Base-by-base conservation (phyloP, 768 basidiomycete species). In the Trichaptum fuscoviolaceum region DNA sequence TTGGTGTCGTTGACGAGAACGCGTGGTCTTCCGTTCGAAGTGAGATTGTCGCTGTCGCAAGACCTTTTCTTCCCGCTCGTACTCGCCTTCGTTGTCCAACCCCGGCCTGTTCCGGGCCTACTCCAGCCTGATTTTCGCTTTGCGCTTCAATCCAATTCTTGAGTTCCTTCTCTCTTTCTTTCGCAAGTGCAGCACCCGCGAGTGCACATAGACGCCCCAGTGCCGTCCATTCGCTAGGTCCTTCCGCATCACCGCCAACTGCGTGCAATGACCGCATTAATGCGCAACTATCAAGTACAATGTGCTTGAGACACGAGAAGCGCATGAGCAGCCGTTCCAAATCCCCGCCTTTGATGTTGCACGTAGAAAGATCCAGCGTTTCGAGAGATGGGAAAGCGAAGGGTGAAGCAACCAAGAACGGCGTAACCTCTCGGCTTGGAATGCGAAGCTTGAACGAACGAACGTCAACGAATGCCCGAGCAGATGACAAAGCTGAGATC, bases 331-430 rank as follows among this genome's bases (percentile, higher is more conserved):
- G 71, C 20, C 75, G 77, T 65, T 87, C 85, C 52, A 91, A 71
- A 60, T 90, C 86, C 0, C 73, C 65, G 64, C 83, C 81, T 36
- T 80, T 75, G 25, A 95, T 73, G 59, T 78, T 78, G 69, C 86
- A 89, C 0, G 91, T 91, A 0, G 91, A 91, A 15, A 96, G 74
- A 73, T 98, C 95, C 34, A 96, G 82, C 35, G 87, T 82, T 42
- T 79, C 77, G 30, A 94, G 74, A 60, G 70, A 73, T 1, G 83
- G 87, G 67, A 82, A 83, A 59, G 66, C 36, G n/a, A 24, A 35
- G 20, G 63, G 65, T 18, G 65, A 35, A 23, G 69, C 57, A 8
- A 64, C 25, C 18, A 66, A 25, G 57, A 65, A 66, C 58, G 66
- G 62, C 24, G 62, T 35, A 12, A 9, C 10, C 66, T 58, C 42